phyloP scores from a whole-genome alignment of 352 stramenopile species.

The Blastocystis sp. region DNA sequence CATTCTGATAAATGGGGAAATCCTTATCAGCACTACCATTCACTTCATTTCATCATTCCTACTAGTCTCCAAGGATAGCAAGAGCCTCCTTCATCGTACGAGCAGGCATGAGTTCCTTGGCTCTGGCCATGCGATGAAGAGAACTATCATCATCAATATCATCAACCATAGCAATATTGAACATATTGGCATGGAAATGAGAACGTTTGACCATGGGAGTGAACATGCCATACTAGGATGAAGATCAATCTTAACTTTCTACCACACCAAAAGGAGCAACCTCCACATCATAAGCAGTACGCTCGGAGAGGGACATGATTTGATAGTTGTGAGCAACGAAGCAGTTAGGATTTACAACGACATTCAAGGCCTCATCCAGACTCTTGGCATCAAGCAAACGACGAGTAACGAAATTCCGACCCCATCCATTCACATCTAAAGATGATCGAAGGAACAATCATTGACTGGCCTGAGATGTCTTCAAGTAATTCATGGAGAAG shows the following conservation, averaged over 20 bases:
- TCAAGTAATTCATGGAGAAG: constrained; percentile 60
- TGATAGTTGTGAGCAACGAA: constrained; percentile 61
- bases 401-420: constrained; percentile 49
- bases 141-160: constrained; percentile 40
- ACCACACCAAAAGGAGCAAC: constrained; percentile 48
- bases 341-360: constrained; percentile 37
- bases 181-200: constrained; percentile 62
- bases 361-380: constrained; percentile 12
- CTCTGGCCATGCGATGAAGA: constrained; percentile 10
- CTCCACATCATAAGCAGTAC: constrained; percentile 37
- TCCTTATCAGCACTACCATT: constrained; percentile 4
- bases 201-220: constrained; percentile 21
- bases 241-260: background rate
- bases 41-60: background rate
- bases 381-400: constrained; percentile 37
- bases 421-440: constrained; percentile 49
- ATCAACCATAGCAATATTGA: constrained; percentile 48
- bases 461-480: background rate
- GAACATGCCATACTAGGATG: constrained; percentile 19
- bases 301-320: constrained; percentile 36
- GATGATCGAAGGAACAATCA: background rate
- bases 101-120: constrained; percentile 39
- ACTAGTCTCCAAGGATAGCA: constrained; percentile 37
- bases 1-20: constrained; percentile 60
- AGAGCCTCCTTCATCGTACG: constrained; percentile 2